A percentile compares a stretch with the other conserved stretches of the same genome.
Evolutionary conservation across 805 yeast species (phyloP).

Genomic region (Wickerhamomyces hampshirensis): DNA sequence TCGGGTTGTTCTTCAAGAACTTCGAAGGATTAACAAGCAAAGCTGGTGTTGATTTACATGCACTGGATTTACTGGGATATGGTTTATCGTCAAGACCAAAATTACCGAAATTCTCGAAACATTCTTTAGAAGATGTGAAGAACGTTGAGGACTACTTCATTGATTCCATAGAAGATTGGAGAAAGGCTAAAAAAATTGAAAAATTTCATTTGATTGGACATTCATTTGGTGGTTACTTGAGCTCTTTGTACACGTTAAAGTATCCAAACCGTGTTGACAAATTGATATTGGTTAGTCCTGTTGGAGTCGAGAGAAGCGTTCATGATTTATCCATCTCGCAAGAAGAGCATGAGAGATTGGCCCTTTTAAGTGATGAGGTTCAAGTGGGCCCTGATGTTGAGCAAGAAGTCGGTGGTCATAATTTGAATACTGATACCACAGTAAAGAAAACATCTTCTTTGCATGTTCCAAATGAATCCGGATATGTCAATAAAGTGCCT

Average conservation of each 20-base stretch:
- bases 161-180: conserved; percentile 58
- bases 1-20: conserved; percentile 69
- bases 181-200: conserved; percentile 39
- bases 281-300: conserved; percentile 61
- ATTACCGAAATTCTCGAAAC: conserved; percentile 17
- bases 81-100: conserved; percentile 56
- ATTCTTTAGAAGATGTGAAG: conserved; percentile 25
- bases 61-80: conserved; percentile 57
- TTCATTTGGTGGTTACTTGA: conserved; percentile 67
- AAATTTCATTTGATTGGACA: conserved; percentile 60
- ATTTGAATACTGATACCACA: conserved; percentile 9
- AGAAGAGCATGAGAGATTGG: conserved; percentile 1
- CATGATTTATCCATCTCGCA: conserved; percentile 20
- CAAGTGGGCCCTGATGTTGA: conserved; percentile 24
- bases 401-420: conserved; percentile 26
- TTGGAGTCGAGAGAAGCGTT: conserved; percentile 62
- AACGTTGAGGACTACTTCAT: conserved; percentile 31
- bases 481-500: conserved; percentile 32
- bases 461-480: conserved; percentile 25
- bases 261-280: conserved; percentile 48
- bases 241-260: conserved; percentile 51
- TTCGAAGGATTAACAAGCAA: conserved; percentile 44
- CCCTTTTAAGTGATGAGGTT: conserved; percentile 20
- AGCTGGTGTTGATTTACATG: conserved; percentile 55
- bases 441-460: conserved; percentile 18